Percentiles rank a stretch among this genome's conserved stretches.
Evolutionary conservation across 192 early-diverging fungal species (phyloP).

Genomic region (Podila verticillata): DNA sequence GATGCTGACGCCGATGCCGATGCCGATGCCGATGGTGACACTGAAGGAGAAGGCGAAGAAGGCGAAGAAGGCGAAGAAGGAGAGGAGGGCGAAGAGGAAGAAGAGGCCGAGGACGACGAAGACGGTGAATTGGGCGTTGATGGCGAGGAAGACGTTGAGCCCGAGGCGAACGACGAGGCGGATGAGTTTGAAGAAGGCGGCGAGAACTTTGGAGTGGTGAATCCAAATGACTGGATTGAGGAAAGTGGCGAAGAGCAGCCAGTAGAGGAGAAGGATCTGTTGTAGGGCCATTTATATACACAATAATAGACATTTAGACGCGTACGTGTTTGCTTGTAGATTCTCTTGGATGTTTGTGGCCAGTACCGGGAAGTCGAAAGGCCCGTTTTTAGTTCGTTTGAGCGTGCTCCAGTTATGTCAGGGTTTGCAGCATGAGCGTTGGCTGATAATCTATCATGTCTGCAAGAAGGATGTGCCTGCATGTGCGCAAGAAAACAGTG

Average conservation of each 20-base stretch:
- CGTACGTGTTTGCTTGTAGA: too few species aligned
- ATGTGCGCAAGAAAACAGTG: too few species aligned
- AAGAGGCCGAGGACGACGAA: slow-evolving; percentile 8
- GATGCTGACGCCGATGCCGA: slow-evolving; percentile 1
- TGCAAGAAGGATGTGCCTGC: too few species aligned
- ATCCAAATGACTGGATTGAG: slow-evolving; percentile 2
- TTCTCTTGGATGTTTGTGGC: too few species aligned
- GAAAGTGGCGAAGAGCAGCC: background rate
- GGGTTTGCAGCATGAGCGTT: too few species aligned
- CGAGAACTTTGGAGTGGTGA: background rate
- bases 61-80: background rate
- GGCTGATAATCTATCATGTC: too few species aligned
- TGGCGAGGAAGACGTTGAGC: background rate
- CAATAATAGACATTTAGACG: too few species aligned
- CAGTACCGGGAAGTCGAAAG: too few species aligned
- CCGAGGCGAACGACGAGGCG: background rate
- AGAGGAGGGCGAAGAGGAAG: slow-evolving; percentile 10
- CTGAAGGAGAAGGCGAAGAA: background rate
- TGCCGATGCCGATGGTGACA: background rate
- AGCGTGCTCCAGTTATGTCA: too few species aligned
- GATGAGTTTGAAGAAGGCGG: background rate
- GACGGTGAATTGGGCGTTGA: background rate
- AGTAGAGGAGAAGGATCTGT: slow-evolving; percentile 10
- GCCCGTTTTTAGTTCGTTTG: too few species aligned
- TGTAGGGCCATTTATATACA: background rate